Percentiles rank a stretch among this genome's conserved stretches.
phyloP scores from a whole-genome alignment of 2,329 filamentous ascomycete species.

The Epichloe sp. region DNA sequence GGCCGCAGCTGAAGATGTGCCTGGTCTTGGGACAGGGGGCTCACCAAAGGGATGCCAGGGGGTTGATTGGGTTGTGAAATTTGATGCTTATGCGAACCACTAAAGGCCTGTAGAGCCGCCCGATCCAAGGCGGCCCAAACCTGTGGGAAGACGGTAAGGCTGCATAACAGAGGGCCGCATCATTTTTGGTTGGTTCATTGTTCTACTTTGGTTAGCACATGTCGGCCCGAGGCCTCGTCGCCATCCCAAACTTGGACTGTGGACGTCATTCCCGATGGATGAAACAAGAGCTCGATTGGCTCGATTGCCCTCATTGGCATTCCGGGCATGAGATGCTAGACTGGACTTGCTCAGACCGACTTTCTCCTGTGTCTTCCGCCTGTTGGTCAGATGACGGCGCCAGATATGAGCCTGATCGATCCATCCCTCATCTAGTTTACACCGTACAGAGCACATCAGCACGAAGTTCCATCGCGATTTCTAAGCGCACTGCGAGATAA shows the following conservation, averaged over 20 bases:
- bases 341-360: background rate
- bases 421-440: no score
- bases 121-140: background rate
- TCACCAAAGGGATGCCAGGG: background rate
- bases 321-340: background rate
- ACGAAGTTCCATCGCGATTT: no score
- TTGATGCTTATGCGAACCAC: background rate
- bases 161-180: conserved; percentile 1
- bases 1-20: background rate
- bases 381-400: no score
- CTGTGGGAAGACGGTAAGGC: conserved; percentile 5
- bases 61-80: background rate
- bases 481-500: no score
- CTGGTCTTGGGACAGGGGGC: background rate
- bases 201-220: background rate
- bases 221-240: background rate
- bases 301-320: no score
- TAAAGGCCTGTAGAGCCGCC: background rate
- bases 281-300: no score
- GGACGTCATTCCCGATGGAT: no score
- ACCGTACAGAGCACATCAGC: no score
- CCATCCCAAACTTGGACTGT: no score
- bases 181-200: background rate
- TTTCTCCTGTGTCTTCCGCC: no score
- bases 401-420: no score